Evolutionary conservation across 2,329 filamentous ascomycete species (phyloP), one percentile per base, ranked within the genome.

Genomic region (Xylariaceae sp.): DNA sequence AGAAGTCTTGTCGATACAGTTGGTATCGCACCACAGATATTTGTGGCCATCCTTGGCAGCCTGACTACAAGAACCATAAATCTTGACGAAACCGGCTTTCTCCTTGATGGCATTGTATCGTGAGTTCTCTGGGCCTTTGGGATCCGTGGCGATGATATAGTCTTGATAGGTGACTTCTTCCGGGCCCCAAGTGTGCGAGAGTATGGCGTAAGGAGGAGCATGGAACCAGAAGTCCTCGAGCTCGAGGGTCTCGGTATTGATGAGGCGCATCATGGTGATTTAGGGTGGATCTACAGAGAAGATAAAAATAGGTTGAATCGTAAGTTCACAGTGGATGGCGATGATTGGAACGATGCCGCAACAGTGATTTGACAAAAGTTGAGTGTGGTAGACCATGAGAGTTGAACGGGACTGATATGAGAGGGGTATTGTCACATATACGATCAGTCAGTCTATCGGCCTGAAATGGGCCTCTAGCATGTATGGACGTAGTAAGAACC

Each of bases 131-230:
- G 29, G 17, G 22, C n/a, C n/a, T 5, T 39, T 3, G 7, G 12
- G 25, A 11, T 27, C 25, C 1, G 33, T 42, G 5, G 42, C 32
- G 17, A 40, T 16, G n/a, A 40, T 19, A 33, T 44, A 45, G 10
- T 65, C 61, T 38, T 63, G 51, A 33, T 66, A 61, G 2, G 60
- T 63, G 19, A 67, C 56, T 44, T 66, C 66, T n/a, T 60, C 56
- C 20, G 49, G 42, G 2, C 55, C 58, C 67, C 67, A 69, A 1
- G 61, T 64, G 42, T 70, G 68, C 0, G 67, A 70, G 12, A 71
- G 61, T 34, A 69, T 69, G 7, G 66, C 66, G 38, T 70, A 71
- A 3, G 40, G 51, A 0, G 64, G 65, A 3, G 40, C 8, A 2
- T 37, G 2, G 52, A 55, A 54, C 44, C 59, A 52, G 43, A 66